Base-by-base conservation (phyloP, 2,329 filamentous ascomycete species). In the Orbilia javanica region DNA sequence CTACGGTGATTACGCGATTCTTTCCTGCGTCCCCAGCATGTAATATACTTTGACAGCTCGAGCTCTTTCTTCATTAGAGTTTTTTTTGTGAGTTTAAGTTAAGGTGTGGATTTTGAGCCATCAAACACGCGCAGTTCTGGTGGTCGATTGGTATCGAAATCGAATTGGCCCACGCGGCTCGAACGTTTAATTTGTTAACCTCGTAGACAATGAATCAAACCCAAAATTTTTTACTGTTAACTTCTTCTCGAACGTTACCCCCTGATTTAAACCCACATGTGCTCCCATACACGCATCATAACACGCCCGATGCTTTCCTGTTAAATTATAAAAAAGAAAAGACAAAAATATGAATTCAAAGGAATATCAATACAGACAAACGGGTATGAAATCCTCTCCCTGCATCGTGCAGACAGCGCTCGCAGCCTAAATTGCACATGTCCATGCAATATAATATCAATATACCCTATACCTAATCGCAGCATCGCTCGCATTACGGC, bases 1-100 rank as follows among this genome's bases (percentile, higher is more conserved):
- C 53, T 65, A 68, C 44, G 39, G 42, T 36, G 57, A 76, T 76
- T 76, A 76, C 72, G 72, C 72, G 64, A 76, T 76, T 76, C 65
- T 69, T 70, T 27, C 65, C 52, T 64, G 64, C 72, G 22, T 68
- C 60, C 48, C n/a, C n/a, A n/a, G n/a, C n/a, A n/a, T 48, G 20
- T 63, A 2, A 4, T 25, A 1, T 48, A 3, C 36, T 44, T 20
- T 44, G 42, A 44, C 42, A 44, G 42, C 42, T 44, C 42, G 15
- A 44, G 13, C 13, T n/a, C 20, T 57, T 57, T 20, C n/a, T 57
- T 53, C 46, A 27, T 15, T n/a, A n/a, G 22, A 18, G 7, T n/a
- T 52, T 42, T 18, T 44, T 20, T 44, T 34, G 4, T 34, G 31
- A 4, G 5, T 34, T 29, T 22, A 22, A 57, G 8, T 57, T 57